Conservation (phyloP, 192 early-diverging fungal genomes). For the Linnemannia hyalina region DNA sequence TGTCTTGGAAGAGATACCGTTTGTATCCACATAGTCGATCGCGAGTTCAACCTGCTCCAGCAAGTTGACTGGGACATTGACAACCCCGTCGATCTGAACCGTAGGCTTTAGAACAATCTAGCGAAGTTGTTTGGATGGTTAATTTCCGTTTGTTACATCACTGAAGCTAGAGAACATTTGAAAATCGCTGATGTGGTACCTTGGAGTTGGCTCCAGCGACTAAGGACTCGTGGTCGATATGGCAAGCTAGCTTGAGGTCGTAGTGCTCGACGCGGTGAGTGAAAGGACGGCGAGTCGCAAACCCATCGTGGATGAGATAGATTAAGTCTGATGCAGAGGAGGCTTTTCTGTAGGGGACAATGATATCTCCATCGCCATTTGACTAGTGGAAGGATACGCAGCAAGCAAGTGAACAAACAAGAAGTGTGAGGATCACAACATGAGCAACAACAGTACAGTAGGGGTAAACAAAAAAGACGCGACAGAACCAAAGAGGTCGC, state of each 20-base stretch:
- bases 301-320: constrained; percentile 59
- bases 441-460: too few relatives aligned
- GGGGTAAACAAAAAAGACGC: background rate
- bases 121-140: background rate
- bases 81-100: constrained; percentile 4
- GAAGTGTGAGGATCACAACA: background rate
- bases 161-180: too few relatives aligned
- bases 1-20: constrained; percentile 32
- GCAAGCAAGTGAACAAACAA: background rate
- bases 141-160: background rate
- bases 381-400: constrained; percentile 29
- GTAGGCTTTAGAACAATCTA: constrained; percentile 37
- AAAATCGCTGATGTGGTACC: constrained; percentile 16
- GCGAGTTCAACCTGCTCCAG: constrained; percentile 54
- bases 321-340: background rate
- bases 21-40: constrained; percentile 28
- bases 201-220: constrained; percentile 44
- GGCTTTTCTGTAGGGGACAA: constrained; percentile 56
- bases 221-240: constrained; percentile 61
- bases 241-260: constrained; percentile 51
- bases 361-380: constrained; percentile 55
- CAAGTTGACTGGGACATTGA: constrained; percentile 38
- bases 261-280: constrained; percentile 51
- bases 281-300: constrained; percentile 44
- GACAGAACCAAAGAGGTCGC: background rate